Base-by-base conservation (phyloP, 495 filamentous ascomycete species). In the Trichocladium uniseriatum region DNA sequence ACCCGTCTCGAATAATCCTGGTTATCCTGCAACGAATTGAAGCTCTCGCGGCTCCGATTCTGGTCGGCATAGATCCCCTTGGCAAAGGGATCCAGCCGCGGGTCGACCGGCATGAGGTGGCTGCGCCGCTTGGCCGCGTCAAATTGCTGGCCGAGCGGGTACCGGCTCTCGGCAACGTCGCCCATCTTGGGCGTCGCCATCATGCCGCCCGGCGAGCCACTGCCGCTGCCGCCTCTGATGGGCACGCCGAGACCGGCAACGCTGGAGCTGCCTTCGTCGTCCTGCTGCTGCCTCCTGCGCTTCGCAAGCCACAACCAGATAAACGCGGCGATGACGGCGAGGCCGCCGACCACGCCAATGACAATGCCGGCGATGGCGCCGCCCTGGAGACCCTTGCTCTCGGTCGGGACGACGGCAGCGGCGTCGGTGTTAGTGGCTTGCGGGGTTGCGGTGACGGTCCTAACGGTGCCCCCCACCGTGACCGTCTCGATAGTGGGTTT, bases 11-110 rank as follows among this genome's bases (percentile, higher is more conserved):
- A 78, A 48, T 78, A 79, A 46, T 79, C 76, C 19, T 74, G 72
- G 50, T 79, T 72, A 52, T 79, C 76, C 48, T 73, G 73, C 3
- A 79, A 58, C 4, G 75, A 78, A 40, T 69, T 67, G 53, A 79
- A 56, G 57, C 74, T 78, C 53, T 78, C 74, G 49, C 69, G 69
- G 52, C 73, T 76, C 53, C 71, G 70, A 44, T 71, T 75, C 21
- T 66, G 69, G 19, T 64, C 65, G 14, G 60, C 60, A 51, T 76
- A 78, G 0, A 77, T 64, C 13, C 68, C 70, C 32, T 59, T 58
- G 16, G 68, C 63, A 39, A 71, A 76, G 0, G 75, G 74, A 45
- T 78, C 72, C 55, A 78, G 66, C 38, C 76, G 67, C n/a, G 75
- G 75, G 56, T 79, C 75, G 38, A 77, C 65, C 1, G 74, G 69